phyloP scores from a whole-genome alignment of 495 filamentous ascomycete genomes.

The Bathelium albidoporum region DNA sequence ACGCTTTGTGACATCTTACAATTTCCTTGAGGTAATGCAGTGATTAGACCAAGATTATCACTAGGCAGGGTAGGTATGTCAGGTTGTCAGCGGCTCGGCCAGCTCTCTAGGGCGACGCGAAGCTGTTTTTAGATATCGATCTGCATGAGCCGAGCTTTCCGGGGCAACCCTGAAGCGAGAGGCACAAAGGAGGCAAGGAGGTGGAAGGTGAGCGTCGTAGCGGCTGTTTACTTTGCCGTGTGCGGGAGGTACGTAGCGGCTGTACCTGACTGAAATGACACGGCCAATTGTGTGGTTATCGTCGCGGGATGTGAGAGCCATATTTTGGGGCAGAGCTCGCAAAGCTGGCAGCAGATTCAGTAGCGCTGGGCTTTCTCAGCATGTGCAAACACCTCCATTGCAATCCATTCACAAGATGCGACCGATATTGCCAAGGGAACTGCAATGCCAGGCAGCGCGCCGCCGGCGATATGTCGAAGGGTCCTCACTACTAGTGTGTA shows the following conservation, averaged over 20 bases:
- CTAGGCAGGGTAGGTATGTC: background rate
- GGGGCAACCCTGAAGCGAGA: background rate
- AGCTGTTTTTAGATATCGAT: background rate
- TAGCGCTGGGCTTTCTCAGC: too few species aligned
- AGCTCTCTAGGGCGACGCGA: background rate
- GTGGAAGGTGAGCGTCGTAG: background rate
- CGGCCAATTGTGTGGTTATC: background rate
- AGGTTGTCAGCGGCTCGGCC: too few species aligned
- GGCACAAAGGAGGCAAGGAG: background rate
- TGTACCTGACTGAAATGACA: background rate
- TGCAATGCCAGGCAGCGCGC: too few species aligned
- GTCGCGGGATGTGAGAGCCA: background rate
- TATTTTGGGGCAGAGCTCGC: too few species aligned
- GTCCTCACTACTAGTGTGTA: too few species aligned
- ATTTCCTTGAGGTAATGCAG: background rate
- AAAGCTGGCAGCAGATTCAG: too few species aligned
- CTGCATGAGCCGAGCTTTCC: background rate
- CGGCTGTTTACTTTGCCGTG: background rate
- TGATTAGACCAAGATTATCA: background rate
- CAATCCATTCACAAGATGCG: too few species aligned
- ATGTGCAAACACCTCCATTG: too few species aligned
- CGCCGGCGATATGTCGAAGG: too few species aligned
- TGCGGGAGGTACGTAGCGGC: background rate
- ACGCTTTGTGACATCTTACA: background rate
- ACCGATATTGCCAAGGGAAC: too few species aligned